A percentile compares a stretch with the other conserved stretches of the same genome.
Conservation (phyloP, 805 yeast species). For the Metahyphopichia silvanorum region DNA sequence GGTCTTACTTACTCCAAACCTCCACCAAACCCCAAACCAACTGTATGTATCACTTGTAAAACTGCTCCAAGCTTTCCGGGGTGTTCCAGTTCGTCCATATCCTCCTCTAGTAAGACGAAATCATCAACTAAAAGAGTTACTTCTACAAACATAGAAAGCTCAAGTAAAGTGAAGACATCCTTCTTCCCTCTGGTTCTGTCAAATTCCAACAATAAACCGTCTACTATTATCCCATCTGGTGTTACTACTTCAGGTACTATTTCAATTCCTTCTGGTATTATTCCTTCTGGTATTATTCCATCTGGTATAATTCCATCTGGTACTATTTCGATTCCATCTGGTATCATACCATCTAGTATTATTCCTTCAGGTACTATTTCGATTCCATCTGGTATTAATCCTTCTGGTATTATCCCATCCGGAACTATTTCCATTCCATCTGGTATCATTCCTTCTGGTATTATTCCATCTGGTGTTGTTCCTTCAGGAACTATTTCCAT, state of each 20-base stretch:
- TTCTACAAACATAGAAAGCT: too few relatives aligned
- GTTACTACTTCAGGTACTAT: too few relatives aligned
- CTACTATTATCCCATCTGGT: too few relatives aligned
- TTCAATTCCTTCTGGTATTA: constrained; percentile 2
- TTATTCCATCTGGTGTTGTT: not conserved
- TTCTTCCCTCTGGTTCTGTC: too few relatives aligned
- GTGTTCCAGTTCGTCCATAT: not conserved
- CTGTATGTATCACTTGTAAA: constrained; percentile 4
- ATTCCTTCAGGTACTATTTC: too few relatives aligned
- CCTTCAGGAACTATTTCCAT: constrained; percentile 1
- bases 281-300: not conserved
- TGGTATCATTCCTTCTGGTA: constrained; percentile 1
- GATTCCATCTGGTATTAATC: too few relatives aligned
- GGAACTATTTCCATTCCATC: not conserved
- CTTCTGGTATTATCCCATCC: too few relatives aligned
- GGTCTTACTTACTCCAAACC: constrained; percentile 4
- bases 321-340: too few relatives aligned
- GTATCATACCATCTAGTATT: too few relatives aligned
- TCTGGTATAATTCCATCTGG: too few relatives aligned
- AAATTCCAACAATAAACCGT: too few relatives aligned
- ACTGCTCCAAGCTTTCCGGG: constrained; percentile 3
- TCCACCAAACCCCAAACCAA: constrained; percentile 3
- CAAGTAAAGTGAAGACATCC: too few relatives aligned
- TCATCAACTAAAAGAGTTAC: constrained; percentile 2
- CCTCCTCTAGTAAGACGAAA: constrained; percentile 1